Conservation (phyloP, 352 stramenopile genomes). For the Globisporangium cystogenes region DNA sequence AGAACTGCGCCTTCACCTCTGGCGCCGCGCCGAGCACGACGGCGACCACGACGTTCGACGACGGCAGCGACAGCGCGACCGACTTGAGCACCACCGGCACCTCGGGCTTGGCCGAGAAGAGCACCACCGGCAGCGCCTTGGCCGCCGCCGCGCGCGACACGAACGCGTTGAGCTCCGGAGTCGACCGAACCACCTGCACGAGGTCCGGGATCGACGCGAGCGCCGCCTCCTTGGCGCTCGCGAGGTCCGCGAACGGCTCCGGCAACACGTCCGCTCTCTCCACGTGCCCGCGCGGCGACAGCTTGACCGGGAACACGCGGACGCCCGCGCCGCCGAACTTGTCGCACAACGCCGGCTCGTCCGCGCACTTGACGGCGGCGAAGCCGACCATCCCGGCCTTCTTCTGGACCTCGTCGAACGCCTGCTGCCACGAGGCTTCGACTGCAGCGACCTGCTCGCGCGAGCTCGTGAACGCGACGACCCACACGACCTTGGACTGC, state of each 20-base stretch:
- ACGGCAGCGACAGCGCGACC: constrained; percentile 51
- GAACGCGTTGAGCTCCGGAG: constrained; percentile 53
- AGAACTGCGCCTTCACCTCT: constrained; percentile 62
- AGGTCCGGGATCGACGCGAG: constrained; percentile 44
- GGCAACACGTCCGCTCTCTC: constrained; percentile 32
- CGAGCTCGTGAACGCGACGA: constrained; percentile 49
- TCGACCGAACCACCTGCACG: constrained; percentile 35
- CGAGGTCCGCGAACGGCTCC: constrained; percentile 36
- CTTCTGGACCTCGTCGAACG: constrained; percentile 39
- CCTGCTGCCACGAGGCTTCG: constrained; percentile 41
- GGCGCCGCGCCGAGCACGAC: constrained; percentile 47
- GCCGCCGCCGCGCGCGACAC: constrained; percentile 27
- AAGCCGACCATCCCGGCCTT: constrained; percentile 58
- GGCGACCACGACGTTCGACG: constrained; percentile 42
- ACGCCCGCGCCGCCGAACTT: constrained; percentile 40
- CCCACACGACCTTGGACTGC: constrained; percentile 50
- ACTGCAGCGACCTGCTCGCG: constrained; percentile 24
- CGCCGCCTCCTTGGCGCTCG: constrained; percentile 38
- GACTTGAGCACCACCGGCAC: constrained; percentile 55
- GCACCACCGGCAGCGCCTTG: constrained; percentile 45
- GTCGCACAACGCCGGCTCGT: constrained; percentile 41
- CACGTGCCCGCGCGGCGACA: constrained; percentile 20
- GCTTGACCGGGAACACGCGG: constrained; percentile 42
- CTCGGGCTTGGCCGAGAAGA: constrained; percentile 52
- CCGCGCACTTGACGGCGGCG: constrained; percentile 44